phyloP scores from a whole-genome alignment of 2,329 filamentous ascomycete species.

The Gnomoniopsis sp. region DNA sequence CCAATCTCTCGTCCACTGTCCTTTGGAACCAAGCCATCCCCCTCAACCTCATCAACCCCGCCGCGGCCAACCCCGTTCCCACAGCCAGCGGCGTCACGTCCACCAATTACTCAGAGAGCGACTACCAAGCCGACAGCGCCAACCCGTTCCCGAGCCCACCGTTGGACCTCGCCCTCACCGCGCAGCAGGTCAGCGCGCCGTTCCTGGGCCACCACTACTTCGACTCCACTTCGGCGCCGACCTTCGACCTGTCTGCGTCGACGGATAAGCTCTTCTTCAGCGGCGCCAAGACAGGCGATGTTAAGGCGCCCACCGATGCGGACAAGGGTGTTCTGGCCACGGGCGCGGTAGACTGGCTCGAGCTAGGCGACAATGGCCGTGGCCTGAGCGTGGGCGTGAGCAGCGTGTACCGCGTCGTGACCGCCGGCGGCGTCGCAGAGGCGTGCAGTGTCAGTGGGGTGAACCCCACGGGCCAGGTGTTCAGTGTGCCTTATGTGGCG shows the following conservation, averaged over 20 bases:
- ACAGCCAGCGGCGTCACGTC: constrained; percentile 20
- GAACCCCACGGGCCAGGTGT: constrained; percentile 32
- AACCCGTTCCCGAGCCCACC: constrained; percentile 42
- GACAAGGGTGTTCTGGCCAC: constrained; percentile 44
- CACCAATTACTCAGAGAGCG: constrained; percentile 26
- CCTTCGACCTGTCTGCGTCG: constrained; percentile 51
- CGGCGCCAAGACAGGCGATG: constrained; percentile 44
- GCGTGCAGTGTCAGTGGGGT: constrained; percentile 38
- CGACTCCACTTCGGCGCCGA: constrained; percentile 48
- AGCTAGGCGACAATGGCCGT: constrained; percentile 33
- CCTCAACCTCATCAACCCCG: constrained; percentile 39
- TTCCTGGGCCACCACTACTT: constrained; percentile 68
- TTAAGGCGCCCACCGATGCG: constrained; percentile 49
- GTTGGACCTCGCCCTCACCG: constrained; percentile 34
- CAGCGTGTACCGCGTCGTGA: constrained; percentile 52
- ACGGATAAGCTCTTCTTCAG: constrained; percentile 36
- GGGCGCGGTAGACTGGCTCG: constrained; percentile 54
- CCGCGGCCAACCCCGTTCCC: constrained; percentile 26
- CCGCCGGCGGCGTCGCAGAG: constrained; percentile 46
- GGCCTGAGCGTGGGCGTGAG: constrained; percentile 31
- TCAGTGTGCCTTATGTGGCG: constrained; percentile 53
- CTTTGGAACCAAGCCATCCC: constrained; percentile 42
- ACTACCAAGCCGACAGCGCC: constrained; percentile 39
- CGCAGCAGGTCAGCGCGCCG: constrained; percentile 29
- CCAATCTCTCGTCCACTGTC: constrained; percentile 35